A percentile compares a stretch with the other conserved stretches of the same genome.
Conservation (phyloP, 192 early-diverging fungal species). For the Podila clonocystis region DNA sequence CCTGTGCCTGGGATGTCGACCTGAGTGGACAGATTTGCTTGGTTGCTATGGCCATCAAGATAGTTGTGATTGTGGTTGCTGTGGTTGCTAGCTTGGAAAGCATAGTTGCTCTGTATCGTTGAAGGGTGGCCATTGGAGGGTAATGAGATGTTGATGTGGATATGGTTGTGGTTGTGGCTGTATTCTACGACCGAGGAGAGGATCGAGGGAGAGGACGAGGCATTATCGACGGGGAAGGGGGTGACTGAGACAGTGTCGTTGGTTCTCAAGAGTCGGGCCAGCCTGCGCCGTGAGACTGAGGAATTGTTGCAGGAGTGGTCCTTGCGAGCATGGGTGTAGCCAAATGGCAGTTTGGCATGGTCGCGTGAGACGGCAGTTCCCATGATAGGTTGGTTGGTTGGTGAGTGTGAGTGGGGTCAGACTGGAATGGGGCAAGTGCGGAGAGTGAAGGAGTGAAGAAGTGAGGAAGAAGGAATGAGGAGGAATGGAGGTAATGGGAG, state of each 20-base stretch:
- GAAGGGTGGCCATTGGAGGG: too few species aligned
- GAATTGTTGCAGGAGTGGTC: slow-evolving; percentile 42
- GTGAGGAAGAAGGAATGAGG: neutral
- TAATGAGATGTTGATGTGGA: neutral
- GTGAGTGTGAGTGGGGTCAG: neutral
- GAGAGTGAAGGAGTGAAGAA: neutral
- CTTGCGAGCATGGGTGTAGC: slow-evolving; percentile 52
- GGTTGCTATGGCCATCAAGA: neutral
- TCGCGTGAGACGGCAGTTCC: slow-evolving; percentile 57
- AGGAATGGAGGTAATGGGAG: neutral
- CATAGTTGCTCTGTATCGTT: too few species aligned
- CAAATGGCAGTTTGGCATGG: slow-evolving; percentile 62
- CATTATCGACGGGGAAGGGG: slow-evolving; percentile 25
- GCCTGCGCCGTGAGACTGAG: slow-evolving; percentile 29
- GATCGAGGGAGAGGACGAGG: slow-evolving; percentile 1
- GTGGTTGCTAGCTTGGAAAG: neutral
- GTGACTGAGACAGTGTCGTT: slow-evolving; percentile 40
- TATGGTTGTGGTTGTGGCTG: neutral
- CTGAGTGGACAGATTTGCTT: neutral
- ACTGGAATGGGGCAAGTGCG: neutral
- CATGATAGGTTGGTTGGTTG: slow-evolving; percentile 30
- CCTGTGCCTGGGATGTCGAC: neutral
- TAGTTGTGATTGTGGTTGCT: neutral
- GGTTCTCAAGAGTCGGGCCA: slow-evolving; percentile 38
- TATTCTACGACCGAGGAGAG: neutral